Evolutionary conservation across 768 basidiomycete species (phyloP).

Genomic region (Amanita jacksonii): DNA sequence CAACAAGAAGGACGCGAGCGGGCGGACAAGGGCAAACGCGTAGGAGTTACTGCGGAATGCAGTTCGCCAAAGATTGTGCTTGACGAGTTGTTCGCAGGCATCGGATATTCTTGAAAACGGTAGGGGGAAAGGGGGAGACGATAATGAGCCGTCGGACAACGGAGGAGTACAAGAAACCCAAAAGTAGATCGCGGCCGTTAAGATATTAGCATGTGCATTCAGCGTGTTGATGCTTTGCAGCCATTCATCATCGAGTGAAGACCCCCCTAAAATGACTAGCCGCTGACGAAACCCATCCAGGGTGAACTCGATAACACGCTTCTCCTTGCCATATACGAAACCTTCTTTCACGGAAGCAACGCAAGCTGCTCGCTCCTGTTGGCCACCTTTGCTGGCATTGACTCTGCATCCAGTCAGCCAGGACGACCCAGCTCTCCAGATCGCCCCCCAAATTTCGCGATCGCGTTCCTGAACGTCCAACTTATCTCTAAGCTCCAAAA

Average conservation of each 20-base stretch:
- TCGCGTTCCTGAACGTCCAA: constrained; percentile 23
- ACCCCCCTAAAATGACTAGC: constrained; percentile 16
- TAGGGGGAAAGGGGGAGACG: constrained; percentile 49
- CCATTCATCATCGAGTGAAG: constrained; percentile 7
- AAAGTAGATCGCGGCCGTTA: constrained; percentile 46
- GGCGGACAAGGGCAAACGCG: constrained; percentile 33
- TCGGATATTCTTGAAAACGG: constrained; percentile 50
- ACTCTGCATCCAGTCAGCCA: constrained; percentile 75
- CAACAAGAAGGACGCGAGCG: constrained; percentile 44
- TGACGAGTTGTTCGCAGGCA: constrained; percentile 38
- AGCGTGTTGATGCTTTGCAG: constrained; percentile 19
- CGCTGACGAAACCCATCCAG: constrained; percentile 23
- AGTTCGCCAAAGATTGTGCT: constrained; percentile 42
- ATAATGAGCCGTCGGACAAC: constrained; percentile 25
- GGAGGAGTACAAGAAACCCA: constrained; percentile 56
- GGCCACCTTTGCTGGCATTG: constrained; percentile 61
- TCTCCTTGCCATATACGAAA: constrained; percentile 33
- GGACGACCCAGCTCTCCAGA: constrained; percentile 47
- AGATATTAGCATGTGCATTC: constrained; percentile 23
- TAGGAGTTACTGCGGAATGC: constrained; percentile 14
- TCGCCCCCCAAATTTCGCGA: constrained; percentile 35
- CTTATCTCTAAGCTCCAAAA: constrained; percentile 29
- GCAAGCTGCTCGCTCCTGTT: constrained; percentile 42
- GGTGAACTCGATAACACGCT: constrained; percentile 25
- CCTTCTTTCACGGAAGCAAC: constrained; percentile 25